phyloP scores from a whole-genome alignment of 192 early-diverging fungal species.

The Coemansia guatemalensis region DNA sequence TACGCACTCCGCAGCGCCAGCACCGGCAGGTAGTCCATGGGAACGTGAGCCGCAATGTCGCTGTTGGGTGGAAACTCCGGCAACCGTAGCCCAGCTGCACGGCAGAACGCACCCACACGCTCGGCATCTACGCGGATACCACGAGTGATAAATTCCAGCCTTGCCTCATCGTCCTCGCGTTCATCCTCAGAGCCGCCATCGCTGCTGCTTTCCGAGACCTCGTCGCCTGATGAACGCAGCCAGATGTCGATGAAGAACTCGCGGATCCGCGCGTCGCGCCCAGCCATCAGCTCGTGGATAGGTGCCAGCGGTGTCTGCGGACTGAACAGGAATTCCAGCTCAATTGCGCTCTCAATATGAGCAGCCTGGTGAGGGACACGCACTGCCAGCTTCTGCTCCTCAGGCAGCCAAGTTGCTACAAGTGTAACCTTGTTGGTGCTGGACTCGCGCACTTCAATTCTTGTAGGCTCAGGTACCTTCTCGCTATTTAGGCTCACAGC shows the following conservation, averaged over 20 bases:
- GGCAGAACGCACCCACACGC: constrained; percentile 86
- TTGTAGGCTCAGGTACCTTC: neutral
- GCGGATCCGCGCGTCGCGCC: constrained; percentile 77
- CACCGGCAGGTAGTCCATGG: constrained; percentile 92
- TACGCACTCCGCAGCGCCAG: constrained; percentile 76
- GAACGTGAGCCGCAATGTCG: constrained; percentile 65
- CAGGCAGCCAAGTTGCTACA: neutral
- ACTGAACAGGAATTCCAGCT: constrained; percentile 72
- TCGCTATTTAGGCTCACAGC: constrained; percentile 1
- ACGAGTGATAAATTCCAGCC: constrained; percentile 4
- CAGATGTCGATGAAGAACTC: constrained; percentile 84
- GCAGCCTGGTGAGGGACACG: constrained; percentile 45
- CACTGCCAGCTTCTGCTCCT: constrained; percentile 45
- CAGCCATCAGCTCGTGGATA: constrained; percentile 67
- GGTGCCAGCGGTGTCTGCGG: constrained; percentile 74
- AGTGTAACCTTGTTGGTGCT: neutral
- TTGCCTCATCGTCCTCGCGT: neutral
- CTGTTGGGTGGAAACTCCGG: constrained; percentile 62
- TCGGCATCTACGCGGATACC: constrained; percentile 57
- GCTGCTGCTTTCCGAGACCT: neutral
- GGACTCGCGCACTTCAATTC: neutral
- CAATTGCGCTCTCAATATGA: constrained; percentile 62
- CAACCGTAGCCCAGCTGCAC: constrained; percentile 62
- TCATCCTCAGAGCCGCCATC: neutral
- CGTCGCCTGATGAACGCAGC: constrained; percentile 42